phyloP scores from a whole-genome alignment of 129 eudicot genomes.

The Pulicaria dysenterica region DNA sequence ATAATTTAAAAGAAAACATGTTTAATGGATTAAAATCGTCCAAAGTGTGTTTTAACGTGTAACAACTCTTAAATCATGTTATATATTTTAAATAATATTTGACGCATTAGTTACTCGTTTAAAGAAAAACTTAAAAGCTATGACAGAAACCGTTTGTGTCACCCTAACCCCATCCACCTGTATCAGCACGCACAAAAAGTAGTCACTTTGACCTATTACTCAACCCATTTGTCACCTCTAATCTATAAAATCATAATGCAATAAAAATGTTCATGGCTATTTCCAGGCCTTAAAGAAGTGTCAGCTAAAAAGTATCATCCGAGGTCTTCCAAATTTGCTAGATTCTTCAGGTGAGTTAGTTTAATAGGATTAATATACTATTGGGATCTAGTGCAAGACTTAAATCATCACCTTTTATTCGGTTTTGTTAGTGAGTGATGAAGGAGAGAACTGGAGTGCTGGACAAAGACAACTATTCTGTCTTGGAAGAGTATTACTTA shows the following conservation, averaged over 20 bases:
- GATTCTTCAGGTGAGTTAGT: constrained; percentile 66
- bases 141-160: too few relatives aligned
- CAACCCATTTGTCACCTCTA: too few relatives aligned
- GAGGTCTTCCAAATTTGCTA: constrained; percentile 65
- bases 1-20: too few relatives aligned
- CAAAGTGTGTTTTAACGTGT: too few relatives aligned
- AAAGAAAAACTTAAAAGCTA: too few relatives aligned
- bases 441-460: constrained; percentile 84
- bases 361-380: constrained; percentile 7
- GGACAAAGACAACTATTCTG: constrained; percentile 85
- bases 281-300: constrained; percentile 80
- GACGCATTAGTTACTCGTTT: too few relatives aligned
- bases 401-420: neutral
- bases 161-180: too few relatives aligned
- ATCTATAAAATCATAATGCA: too few relatives aligned
- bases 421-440: constrained; percentile 35
- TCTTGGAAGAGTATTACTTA: constrained; percentile 69
- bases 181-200: neutral
- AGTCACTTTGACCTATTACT: neutral
- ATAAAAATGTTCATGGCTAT: neutral
- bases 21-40: too few relatives aligned
- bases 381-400: neutral
- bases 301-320: constrained; percentile 66
- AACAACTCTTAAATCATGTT: too few relatives aligned
- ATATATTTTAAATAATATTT: too few relatives aligned